Conservation (phyloP, 169 alveolate species). For the Pseudocohnilembus persalinus region DNA sequence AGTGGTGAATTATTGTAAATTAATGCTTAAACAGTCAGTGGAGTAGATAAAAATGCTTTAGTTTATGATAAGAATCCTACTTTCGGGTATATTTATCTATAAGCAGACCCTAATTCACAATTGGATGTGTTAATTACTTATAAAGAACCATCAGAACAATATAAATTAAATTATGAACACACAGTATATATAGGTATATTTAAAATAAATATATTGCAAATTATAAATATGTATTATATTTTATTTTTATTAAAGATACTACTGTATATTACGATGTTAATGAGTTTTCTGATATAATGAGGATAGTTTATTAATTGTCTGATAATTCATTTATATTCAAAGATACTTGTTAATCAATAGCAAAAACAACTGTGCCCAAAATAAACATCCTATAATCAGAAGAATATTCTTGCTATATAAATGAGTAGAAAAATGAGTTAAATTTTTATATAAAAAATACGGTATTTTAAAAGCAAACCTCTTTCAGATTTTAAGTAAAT, state of each 20-base stretch:
- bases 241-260: not conserved
- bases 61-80: not conserved
- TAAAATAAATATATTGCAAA: too few species aligned
- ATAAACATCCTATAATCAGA: not conserved
- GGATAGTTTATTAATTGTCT: not conserved
- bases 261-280: not conserved
- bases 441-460: not conserved
- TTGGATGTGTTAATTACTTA: not conserved
- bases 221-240: too few species aligned
- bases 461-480: not conserved
- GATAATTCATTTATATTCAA: not conserved
- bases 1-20: not conserved
- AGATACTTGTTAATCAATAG: not conserved
- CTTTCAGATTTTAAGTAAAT: not conserved
- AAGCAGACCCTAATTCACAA: not conserved
- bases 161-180: not conserved
- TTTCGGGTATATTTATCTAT: not conserved
- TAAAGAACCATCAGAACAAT: not conserved
- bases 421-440: too few species aligned
- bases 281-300: not conserved
- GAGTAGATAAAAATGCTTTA: not conserved
- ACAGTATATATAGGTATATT: not conserved
- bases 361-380: not conserved
- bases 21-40: not conserved
- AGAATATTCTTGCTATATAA: not conserved